A percentile compares a stretch with the other conserved stretches of the same genome.
Evolutionary conservation across 2,329 filamentous ascomycete genomes (phyloP).

Genomic region (Trichoderma sp.): DNA sequence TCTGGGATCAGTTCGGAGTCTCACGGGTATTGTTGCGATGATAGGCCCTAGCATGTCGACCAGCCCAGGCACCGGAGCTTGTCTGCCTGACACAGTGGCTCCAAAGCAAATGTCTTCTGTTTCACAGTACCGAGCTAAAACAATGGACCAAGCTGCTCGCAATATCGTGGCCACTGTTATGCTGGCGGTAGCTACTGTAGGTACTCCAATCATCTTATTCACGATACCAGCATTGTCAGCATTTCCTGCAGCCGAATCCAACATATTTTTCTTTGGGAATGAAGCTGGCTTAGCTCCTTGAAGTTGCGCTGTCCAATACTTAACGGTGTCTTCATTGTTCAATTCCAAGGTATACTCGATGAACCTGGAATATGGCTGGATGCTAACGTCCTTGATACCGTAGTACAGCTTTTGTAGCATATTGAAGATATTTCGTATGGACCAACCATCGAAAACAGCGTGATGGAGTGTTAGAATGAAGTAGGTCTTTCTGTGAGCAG

Average conservation of each 20-base stretch:
- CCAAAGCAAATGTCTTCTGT: conserved; percentile 14
- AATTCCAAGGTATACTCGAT: conserved; percentile 6
- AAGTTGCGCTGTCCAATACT: neutral
- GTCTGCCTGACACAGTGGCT: neutral
- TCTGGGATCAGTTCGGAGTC: neutral
- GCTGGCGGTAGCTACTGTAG: neutral
- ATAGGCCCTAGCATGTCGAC: neutral
- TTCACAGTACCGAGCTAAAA: conserved; percentile 2
- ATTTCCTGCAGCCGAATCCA: too few relatives aligned
- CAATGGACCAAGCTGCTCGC: conserved; percentile 4
- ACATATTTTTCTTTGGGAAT: neutral
- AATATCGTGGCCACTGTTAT: conserved; percentile 14
- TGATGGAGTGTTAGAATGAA: conserved; percentile 8
- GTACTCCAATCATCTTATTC: neutral
- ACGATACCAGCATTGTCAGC: conserved; percentile 14
- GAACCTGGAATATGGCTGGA: neutral
- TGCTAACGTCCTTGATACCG: neutral
- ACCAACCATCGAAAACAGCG: conserved; percentile 17
- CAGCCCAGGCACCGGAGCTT: conserved; percentile 4
- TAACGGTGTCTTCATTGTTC: neutral
- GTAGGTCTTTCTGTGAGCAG: neutral
- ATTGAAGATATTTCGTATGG: neutral
- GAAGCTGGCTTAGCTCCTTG: neutral
- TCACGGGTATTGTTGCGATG: conserved; percentile 14
- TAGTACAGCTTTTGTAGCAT: neutral